Evolutionary conservation across 2,329 filamentous ascomycete species (phyloP), one percentile per base, ranked within the genome.

Genomic region (Chalaropsis ovoidea): DNA sequence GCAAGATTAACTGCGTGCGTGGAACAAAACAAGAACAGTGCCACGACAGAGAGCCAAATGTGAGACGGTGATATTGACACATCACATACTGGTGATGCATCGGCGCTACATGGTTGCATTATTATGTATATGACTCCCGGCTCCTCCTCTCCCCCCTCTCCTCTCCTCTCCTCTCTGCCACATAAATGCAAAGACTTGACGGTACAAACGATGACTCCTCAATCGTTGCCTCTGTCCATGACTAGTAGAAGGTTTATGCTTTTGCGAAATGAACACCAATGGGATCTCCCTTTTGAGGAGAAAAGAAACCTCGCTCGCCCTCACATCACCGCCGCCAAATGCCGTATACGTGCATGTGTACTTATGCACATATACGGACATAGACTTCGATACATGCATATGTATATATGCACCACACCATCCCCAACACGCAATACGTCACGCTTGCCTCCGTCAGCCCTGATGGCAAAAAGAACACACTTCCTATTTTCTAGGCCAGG

Each of bases 1-100:
- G 27, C 54, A 58, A 35, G 17, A 58, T 17, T 27, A 58, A 58
- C 54, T 58, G 27, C 54, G 54, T 39, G 54, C 54, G 54, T 58
- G 54, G 54, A 39, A 58, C 54, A 58, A n/a, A 19, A 35, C 27
- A 39, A 35, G 54, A 58, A 58, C 54, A 58, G 54, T 58, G 54
- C 54, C 31, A 39, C 54, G 8, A 58, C 54, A 58, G 27, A 58
- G 54, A 39, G n/a, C 15, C 17, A 35, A 22, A 58, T 13, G 17
- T 13, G 3, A 31, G 19, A 10, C 13, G 8, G 17, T 10, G 7
- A 58, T 58, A 6, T 35, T 58, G 54, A 58, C 27, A 58, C 54
- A 58, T 58, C 54, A 58, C n/a, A 58, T 35, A 31, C 17, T n/a
- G 4, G n/a, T n/a, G n/a, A n/a, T n/a, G n/a, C n/a, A n/a, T n/a